A percentile compares a stretch with the other conserved stretches of the same genome.
phyloP scores from a whole-genome alignment of 495 filamentous ascomycete genomes.

The Penicillium cinerascens region DNA sequence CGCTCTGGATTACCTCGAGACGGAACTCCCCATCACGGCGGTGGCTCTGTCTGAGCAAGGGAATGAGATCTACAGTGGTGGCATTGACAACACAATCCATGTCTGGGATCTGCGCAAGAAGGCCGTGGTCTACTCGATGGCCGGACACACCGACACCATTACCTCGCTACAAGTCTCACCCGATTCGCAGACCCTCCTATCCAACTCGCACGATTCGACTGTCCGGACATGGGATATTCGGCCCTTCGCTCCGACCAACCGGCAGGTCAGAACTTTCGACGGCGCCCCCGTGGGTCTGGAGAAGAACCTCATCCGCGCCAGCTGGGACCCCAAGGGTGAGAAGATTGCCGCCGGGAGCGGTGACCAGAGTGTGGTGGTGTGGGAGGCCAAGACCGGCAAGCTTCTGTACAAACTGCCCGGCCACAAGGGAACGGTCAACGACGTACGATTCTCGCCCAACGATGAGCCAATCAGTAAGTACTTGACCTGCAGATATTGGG shows the following conservation, averaged over 20 bases:
- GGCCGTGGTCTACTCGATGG: constrained; percentile 77
- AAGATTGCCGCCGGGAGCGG: constrained; percentile 86
- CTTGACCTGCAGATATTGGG: not conserved
- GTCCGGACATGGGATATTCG: constrained; percentile 95
- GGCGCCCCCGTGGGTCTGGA: constrained; percentile 84
- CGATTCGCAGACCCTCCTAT: constrained; percentile 84
- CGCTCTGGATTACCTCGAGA: constrained; percentile 82
- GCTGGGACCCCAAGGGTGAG: constrained; percentile 85
- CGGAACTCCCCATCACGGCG: constrained; percentile 89
- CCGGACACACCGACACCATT: constrained; percentile 88
- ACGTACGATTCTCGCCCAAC: constrained; percentile 81
- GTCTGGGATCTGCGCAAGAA: constrained; percentile 96
- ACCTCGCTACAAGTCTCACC: constrained; percentile 88
- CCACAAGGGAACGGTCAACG: constrained; percentile 93
- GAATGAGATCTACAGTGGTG: constrained; percentile 91
- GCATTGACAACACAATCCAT: constrained; percentile 96
- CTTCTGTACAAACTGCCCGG: constrained; percentile 92
- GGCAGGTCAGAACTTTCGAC: constrained; percentile 80
- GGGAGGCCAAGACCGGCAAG: constrained; percentile 79
- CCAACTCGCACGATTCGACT: constrained; percentile 89
- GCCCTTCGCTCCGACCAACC: constrained; percentile 85
- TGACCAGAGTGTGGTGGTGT: constrained; percentile 86
- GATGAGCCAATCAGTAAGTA: constrained; percentile 86
- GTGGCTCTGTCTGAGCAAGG: constrained; percentile 88
- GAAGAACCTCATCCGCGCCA: constrained; percentile 86